Percentiles rank a stretch among this genome's conserved stretches.
phyloP scores from a whole-genome alignment of 2,329 filamentous ascomycete species.

The Beauveria medogensis region DNA sequence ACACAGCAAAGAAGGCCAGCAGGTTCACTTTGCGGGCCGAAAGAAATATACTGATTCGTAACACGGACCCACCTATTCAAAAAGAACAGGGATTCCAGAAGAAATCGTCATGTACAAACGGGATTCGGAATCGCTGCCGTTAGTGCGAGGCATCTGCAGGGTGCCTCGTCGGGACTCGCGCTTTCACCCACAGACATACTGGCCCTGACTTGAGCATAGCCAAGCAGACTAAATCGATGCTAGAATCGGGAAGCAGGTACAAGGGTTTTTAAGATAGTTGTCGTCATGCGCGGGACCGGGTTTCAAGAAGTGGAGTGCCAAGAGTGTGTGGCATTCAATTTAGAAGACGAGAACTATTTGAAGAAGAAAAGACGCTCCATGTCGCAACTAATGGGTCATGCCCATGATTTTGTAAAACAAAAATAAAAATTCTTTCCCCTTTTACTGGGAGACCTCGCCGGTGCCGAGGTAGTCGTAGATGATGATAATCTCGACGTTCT shows the following conservation, averaged over 20 bases:
- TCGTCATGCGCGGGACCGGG: constrained; percentile 5
- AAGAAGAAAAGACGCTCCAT: constrained; percentile 3
- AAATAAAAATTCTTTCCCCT: not conserved
- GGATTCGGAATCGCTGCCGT: constrained; percentile 7
- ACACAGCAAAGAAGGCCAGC: too few species aligned
- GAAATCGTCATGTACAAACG: not conserved
- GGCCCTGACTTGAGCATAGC: not conserved
- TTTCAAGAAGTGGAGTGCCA: not conserved
- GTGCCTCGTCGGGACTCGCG: constrained; percentile 2
- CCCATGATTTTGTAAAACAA: not conserved
- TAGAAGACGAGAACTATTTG: not conserved
- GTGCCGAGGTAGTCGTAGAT: constrained; percentile 11
- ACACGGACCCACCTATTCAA: not conserved
- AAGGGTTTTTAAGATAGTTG: not conserved
- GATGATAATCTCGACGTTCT: constrained; percentile 9
- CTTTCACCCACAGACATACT: too few species aligned
- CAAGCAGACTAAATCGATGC: not conserved
- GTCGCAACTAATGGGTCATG: not conserved
- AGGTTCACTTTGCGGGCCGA: not conserved
- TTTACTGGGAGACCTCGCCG: constrained; percentile 8
- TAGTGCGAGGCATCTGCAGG: constrained; percentile 1
- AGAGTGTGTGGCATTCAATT: not conserved
- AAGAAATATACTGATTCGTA: not conserved
- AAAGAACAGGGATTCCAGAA: not conserved
- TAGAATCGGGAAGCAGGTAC: not conserved